Percentiles rank a stretch among this genome's conserved stretches.
phyloP scores from a whole-genome alignment of 768 basidiomycete species.

The Rhodotorula kratochvilovae region DNA sequence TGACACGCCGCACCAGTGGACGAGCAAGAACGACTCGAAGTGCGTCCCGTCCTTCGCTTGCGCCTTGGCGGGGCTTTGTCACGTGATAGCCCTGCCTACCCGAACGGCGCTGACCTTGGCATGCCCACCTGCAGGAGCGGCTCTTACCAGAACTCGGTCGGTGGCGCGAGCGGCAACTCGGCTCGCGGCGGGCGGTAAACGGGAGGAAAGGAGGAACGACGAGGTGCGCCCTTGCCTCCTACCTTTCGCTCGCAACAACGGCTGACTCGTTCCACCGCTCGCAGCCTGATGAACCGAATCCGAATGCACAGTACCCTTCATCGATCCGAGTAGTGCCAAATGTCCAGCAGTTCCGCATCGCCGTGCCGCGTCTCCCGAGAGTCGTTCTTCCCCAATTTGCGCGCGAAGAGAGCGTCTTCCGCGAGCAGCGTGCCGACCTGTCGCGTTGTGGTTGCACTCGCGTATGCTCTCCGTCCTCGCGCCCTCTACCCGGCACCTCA shows the following conservation, averaged over 20 bases:
- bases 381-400: no score
- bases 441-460: no score
- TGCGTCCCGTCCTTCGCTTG: no score
- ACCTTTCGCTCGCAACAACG: no score
- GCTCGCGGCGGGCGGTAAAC: neutral
- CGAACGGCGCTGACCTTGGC: neutral
- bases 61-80: no score
- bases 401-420: no score
- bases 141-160: constrained; percentile 1
- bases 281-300: neutral
- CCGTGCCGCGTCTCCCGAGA: neutral
- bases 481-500: no score
- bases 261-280: no score
- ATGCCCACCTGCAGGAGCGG: neutral
- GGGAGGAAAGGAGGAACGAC: no score
- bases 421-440: no score
- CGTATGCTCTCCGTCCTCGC: no score
- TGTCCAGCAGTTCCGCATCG: neutral
- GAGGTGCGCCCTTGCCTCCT: neutral
- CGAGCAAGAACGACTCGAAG: constrained; percentile 22
- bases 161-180: neutral
- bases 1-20: constrained; percentile 13
- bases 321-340: neutral
- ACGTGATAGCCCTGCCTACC: no score
- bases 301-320: neutral